phyloP scores from a whole-genome alignment of 148 eudicot species.

The Nepenthes gracilis region DNA sequence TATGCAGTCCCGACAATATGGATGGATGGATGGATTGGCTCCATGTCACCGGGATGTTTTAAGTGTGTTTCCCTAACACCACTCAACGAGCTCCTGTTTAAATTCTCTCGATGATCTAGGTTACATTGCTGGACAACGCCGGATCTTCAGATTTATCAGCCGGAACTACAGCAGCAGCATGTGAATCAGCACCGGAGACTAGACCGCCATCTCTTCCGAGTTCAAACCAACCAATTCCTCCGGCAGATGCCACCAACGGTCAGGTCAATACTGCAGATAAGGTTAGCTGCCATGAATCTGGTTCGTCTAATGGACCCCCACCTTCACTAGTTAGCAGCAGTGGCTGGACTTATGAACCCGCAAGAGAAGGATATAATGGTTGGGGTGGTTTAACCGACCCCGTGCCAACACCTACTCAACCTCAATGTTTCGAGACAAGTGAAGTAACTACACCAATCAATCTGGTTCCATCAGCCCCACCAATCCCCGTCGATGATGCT shows the following conservation, averaged over 20 bases:
- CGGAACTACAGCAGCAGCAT: constrained; percentile 11
- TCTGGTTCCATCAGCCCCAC: constrained; percentile 50
- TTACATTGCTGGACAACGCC: background rate
- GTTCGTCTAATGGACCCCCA: constrained; percentile 14
- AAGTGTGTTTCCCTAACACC: no score
- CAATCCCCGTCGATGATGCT: constrained; percentile 20
- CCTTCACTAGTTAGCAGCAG: constrained; percentile 28
- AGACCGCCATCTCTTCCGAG: constrained; percentile 7
- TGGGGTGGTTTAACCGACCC: constrained; percentile 27
- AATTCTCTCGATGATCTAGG: constrained; percentile 16
- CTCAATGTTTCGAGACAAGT: background rate
- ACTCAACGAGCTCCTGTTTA: no score
- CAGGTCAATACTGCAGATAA: constrained; percentile 16
- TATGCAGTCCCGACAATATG: no score
- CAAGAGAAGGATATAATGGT: constrained; percentile 31
- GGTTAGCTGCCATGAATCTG: constrained; percentile 22
- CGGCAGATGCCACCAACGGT: constrained; percentile 16
- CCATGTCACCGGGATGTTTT: no score
- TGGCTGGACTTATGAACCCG: constrained; percentile 33
- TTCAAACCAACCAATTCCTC: constrained; percentile 13
- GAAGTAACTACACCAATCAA: constrained; percentile 9
- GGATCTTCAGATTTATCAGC: constrained; percentile 13
- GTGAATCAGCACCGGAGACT: constrained; percentile 10
- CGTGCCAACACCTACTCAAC: constrained; percentile 8
- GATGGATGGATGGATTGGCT: no score